Percentiles rank a stretch among this genome's conserved stretches.
Evolutionary conservation across 768 basidiomycete genomes (phyloP).

Genomic region (Lactifluus volemus): DNA sequence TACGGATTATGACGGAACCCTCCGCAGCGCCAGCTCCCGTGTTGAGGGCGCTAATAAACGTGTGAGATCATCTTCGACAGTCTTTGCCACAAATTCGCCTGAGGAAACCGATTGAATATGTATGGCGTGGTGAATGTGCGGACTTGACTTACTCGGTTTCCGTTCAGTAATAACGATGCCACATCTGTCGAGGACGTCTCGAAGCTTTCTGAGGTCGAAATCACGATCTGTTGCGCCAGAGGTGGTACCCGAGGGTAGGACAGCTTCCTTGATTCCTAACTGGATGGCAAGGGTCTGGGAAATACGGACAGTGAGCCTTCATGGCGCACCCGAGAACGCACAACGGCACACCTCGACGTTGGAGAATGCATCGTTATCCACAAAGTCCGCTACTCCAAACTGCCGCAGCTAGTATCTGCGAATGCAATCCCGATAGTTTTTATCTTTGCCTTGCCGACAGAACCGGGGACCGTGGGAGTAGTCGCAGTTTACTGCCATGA

Average conservation of each 20-base stretch:
- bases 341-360: constrained; percentile 70
- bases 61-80: constrained; percentile 18
- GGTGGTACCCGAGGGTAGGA: constrained; percentile 67
- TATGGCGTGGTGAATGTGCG: background rate
- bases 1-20: constrained; percentile 8
- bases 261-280: constrained; percentile 93
- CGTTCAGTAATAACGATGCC: constrained; percentile 85
- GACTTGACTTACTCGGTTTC: constrained; percentile 61
- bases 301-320: background rate
- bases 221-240: constrained; percentile 73
- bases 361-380: constrained; percentile 91
- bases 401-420: constrained; percentile 81
- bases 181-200: constrained; percentile 81
- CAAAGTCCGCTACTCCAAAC: constrained; percentile 85
- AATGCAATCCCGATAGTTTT: constrained; percentile 83
- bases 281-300: constrained; percentile 87
- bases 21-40: background rate
- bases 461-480: constrained; percentile 34
- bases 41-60: constrained; percentile 4
- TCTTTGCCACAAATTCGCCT: constrained; percentile 66
- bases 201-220: constrained; percentile 80
- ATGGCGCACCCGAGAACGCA: background rate
- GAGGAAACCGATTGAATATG: background rate
- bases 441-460: constrained; percentile 42
- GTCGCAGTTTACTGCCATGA: constrained; percentile 75